Percentiles rank a stretch among this genome's conserved stretches.
phyloP scores from a whole-genome alignment of 192 early-diverging fungal species.

The Coemansia sp. region DNA sequence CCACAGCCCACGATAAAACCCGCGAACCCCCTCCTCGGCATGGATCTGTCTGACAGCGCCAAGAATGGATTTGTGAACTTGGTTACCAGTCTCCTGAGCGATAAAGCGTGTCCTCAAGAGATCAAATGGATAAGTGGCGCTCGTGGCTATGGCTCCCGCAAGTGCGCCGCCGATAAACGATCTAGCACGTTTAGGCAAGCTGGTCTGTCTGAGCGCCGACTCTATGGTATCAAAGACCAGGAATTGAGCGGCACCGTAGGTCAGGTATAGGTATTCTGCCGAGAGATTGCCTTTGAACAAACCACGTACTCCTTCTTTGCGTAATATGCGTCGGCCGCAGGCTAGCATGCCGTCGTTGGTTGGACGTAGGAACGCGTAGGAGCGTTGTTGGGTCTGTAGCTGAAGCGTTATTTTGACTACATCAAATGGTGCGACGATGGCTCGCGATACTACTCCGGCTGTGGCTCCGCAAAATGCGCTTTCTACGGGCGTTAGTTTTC shows the following conservation, averaged over 20 bases:
- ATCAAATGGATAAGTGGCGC: slow-evolving; percentile 93
- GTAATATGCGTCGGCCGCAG: slow-evolving; percentile 66
- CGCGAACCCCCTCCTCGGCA: slow-evolving; percentile 70
- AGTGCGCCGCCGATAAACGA: slow-evolving; percentile 76
- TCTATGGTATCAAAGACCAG: slow-evolving; percentile 67
- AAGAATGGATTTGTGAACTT: slow-evolving; percentile 64
- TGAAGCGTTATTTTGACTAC: slow-evolving; percentile 90
- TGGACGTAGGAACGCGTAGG: slow-evolving; percentile 3
- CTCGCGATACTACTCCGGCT: slow-evolving; percentile 57
- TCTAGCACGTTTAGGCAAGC: slow-evolving; percentile 39
- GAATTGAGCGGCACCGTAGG: slow-evolving; percentile 90
- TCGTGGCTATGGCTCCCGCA: slow-evolving; percentile 79
- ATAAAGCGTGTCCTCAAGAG: slow-evolving; percentile 93
- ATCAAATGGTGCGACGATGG: slow-evolving; percentile 89
- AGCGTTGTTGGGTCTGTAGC: slow-evolving; percentile 25
- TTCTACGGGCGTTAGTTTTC: slow-evolving; percentile 30
- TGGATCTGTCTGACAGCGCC: slow-evolving; percentile 69
- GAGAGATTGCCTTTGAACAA: slow-evolving; percentile 95
- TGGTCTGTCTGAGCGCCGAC: slow-evolving; percentile 7
- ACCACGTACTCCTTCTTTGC: slow-evolving; percentile 80
- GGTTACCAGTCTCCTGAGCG: slow-evolving; percentile 66
- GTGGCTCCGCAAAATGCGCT: slow-evolving; percentile 46
- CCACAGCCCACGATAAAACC: slow-evolving; percentile 84
- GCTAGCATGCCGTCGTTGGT: slow-evolving; percentile 69
- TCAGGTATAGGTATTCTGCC: slow-evolving; percentile 89